Percentiles rank a stretch among this genome's conserved stretches.
phyloP scores from a whole-genome alignment of 306 rosid genomes.

The Begonia peltatifolia region DNA sequence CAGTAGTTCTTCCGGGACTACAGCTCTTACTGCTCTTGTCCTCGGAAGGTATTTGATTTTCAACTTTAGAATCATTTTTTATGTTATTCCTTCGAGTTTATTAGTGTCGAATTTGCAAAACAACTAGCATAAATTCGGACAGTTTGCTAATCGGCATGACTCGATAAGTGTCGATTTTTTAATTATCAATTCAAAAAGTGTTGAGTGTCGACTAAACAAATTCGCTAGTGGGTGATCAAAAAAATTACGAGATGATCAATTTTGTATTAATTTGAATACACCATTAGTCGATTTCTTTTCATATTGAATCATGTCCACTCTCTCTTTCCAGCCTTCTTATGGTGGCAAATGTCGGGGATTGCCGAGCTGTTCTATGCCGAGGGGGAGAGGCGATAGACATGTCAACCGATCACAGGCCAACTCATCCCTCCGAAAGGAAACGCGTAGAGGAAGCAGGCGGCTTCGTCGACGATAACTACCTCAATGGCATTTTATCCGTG shows the following conservation, averaged over 20 bases:
- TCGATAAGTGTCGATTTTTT: too few relatives aligned
- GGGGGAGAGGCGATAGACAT: conserved; percentile 88
- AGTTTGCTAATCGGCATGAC: too few relatives aligned
- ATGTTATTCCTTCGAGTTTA: too few relatives aligned
- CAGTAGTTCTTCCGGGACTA: conserved; percentile 80
- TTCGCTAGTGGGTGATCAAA: too few relatives aligned
- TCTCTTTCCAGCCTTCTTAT: conserved; percentile 41
- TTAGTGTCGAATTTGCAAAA: too few relatives aligned
- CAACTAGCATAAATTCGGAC: too few relatives aligned
- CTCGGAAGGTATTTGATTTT: conserved; percentile 57
- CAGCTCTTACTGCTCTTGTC: conserved; percentile 73
- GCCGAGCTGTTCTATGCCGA: conserved; percentile 89
- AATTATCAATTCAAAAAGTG: too few relatives aligned
- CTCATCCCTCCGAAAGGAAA: conserved; percentile 46
- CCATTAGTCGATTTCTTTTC: too few relatives aligned
- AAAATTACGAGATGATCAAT: too few relatives aligned
- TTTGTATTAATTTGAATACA: too few relatives aligned
- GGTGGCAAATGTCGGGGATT: conserved; percentile 96
- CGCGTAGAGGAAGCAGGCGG: conserved; percentile 80
- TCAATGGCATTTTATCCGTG: conserved; percentile 76
- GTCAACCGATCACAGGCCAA: conserved; percentile 90
- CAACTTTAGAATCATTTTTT: background rate
- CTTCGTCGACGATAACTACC: conserved; percentile 66
- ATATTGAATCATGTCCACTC: too few relatives aligned
- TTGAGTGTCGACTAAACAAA: too few relatives aligned